Evolutionary conservation across 805 yeast species (phyloP), one percentile per base, ranked within the genome.

Genomic region (Wickerhamiella hasegawae): DNA sequence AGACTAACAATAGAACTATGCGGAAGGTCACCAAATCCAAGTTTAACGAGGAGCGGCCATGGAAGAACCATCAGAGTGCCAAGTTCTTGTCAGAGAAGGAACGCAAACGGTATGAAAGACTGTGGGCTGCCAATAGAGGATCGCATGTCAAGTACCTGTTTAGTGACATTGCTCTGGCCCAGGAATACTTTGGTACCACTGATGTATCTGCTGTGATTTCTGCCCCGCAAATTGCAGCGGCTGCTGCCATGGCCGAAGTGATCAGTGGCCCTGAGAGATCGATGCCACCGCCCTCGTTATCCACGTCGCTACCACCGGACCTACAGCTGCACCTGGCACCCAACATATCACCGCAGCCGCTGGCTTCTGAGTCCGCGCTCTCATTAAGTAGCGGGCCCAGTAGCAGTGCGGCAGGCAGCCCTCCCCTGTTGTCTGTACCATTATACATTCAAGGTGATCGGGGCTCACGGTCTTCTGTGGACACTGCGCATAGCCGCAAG

Each of bases 51-150:
- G 81, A 79, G 40, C 83, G 84, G 54, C 97, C 97, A 0, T 84
- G 96, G 95, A 84, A 85, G 47, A 74, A 76, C 47, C 96, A 83
- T 55, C 62, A 62, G 21, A 79, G 72, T 40, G 62, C 73, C 4
- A 48, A 42, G 51, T 62, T 43, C 53, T 60, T 66, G 24, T 53
- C 61, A 2, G 64, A 57, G n/a, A 42, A 45, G 12, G 97, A 90
- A 52, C 66, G 81, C 40, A 84, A 84, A 51, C 58, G 97, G 26
- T 90, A 87, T 54, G 96, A 85, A 54, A 92, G 93, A 18, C 69
- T 90, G 12, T 90, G 94, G 94, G 93, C 78, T 0, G 73, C 94
- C 23, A 90, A 90, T 51, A 72, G 71, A 42, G 93, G 90, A 2
- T 49, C 45, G 11, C 57, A 53, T 33, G 42, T 48, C 17, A 31